A percentile compares a stretch with the other conserved stretches of the same genome.
Evolutionary conservation across 2,329 filamentous ascomycete genomes (phyloP).

Genomic region (Parastagonospora avenae): DNA sequence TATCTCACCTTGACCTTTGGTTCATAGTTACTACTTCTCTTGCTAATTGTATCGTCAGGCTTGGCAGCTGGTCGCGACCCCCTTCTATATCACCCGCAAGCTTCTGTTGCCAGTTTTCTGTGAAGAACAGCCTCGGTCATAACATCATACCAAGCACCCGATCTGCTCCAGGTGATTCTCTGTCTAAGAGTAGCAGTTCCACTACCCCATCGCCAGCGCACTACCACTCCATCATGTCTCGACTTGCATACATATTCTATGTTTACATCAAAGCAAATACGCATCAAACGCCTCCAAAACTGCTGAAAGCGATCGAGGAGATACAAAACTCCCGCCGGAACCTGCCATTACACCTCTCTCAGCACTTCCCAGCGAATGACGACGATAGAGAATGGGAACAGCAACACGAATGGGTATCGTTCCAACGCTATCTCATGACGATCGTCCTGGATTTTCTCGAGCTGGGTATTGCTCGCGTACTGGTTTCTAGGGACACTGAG

Average conservation of each 20-base stretch:
- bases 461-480: slow-evolving; percentile 10
- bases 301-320: slow-evolving; percentile 14
- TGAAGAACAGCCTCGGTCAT: slow-evolving; percentile 2
- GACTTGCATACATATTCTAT: slow-evolving; percentile 13
- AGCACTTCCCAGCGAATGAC: slow-evolving; percentile 8
- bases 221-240: slow-evolving; percentile 14
- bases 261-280: slow-evolving; percentile 17
- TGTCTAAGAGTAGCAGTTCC: slow-evolving; percentile 2
- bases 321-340: background rate
- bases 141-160: slow-evolving; percentile 1
- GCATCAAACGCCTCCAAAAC: slow-evolving; percentile 12
- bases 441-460: slow-evolving; percentile 12
- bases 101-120: slow-evolving; percentile 15
- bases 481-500: slow-evolving; percentile 3
- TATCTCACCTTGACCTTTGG: no score
- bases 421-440: slow-evolving; percentile 13
- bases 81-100: slow-evolving; percentile 14
- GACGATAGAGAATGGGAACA: slow-evolving; percentile 11
- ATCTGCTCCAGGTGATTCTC: background rate
- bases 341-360: slow-evolving; percentile 4
- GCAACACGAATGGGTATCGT: slow-evolving; percentile 13
- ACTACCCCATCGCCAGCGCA: slow-evolving; percentile 11
- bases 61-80: slow-evolving; percentile 14
- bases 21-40: no score
- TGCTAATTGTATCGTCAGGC: slow-evolving; percentile 2